phyloP scores from a whole-genome alignment of 768 basidiomycete species.

The Porphyrellus cyaneotinctus region DNA sequence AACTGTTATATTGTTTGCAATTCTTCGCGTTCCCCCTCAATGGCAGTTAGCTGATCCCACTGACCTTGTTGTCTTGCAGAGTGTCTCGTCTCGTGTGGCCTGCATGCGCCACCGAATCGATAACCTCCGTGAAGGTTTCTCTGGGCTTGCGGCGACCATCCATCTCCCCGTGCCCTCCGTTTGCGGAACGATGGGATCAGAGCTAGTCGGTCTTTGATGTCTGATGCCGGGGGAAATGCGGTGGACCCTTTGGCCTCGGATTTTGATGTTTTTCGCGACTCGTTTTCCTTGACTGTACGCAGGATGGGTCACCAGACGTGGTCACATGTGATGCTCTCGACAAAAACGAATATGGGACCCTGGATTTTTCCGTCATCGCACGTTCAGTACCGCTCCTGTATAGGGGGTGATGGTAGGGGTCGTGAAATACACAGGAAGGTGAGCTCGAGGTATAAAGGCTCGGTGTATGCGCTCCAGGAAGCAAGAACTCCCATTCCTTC shows the following conservation, averaged over 20 bases:
- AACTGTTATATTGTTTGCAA: too few relatives aligned
- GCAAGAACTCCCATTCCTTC: background rate
- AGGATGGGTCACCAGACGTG: background rate
- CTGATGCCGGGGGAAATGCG: background rate
- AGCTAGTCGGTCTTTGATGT: background rate
- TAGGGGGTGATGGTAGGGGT: too few relatives aligned
- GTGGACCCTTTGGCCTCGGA: background rate
- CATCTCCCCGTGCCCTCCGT: background rate
- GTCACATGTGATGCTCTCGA: background rate
- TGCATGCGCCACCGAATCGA: background rate
- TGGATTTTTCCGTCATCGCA: background rate
- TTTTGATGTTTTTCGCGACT: too few relatives aligned
- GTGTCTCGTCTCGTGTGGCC: too few relatives aligned
- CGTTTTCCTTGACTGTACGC: background rate
- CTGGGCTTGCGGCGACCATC: background rate
- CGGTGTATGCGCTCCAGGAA: background rate
- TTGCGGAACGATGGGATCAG: background rate
- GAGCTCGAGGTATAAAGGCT: too few relatives aligned
- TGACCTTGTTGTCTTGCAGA: background rate
- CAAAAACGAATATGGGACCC: background rate
- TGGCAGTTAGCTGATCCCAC: background rate
- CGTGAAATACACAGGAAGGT: too few relatives aligned
- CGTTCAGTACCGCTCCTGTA: too few relatives aligned
- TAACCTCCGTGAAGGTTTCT: background rate
- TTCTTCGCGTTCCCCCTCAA: too few relatives aligned